A percentile compares a stretch with the other conserved stretches of the same genome.
Conservation (phyloP, 768 basidiomycete genomes). For the Kwoniella heveanensis region DNA sequence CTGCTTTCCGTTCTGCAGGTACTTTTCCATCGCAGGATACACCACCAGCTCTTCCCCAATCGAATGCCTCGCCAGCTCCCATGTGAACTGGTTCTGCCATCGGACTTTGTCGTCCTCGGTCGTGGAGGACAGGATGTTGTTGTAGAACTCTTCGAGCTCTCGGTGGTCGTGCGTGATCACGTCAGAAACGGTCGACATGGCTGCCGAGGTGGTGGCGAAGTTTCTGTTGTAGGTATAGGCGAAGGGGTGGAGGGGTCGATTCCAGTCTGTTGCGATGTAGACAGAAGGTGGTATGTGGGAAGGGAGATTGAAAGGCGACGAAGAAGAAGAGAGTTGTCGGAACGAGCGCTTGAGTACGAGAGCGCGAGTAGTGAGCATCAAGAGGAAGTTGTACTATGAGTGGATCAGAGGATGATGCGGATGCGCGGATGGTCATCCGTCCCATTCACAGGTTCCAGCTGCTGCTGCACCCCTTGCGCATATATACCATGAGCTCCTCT, state of each 20-base stretch:
- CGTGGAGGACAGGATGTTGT: slow-evolving; percentile 22
- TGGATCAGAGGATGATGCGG: too few species aligned
- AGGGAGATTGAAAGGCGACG: neutral
- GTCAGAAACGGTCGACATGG: slow-evolving; percentile 20
- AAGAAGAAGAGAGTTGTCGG: neutral
- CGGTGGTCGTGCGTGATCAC: slow-evolving; percentile 33
- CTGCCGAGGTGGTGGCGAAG: neutral
- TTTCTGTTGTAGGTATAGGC: neutral
- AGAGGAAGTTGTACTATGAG: too few species aligned
- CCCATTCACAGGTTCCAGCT: neutral
- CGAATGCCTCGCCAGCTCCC: slow-evolving; percentile 36
- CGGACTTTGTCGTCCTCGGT: slow-evolving; percentile 21
- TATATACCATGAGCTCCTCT: neutral
- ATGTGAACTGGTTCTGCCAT: slow-evolving; percentile 36
- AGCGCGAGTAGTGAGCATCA: slow-evolving; percentile 4
- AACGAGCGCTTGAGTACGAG: neutral
- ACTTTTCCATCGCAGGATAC: slow-evolving; percentile 34
- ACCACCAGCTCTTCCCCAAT: slow-evolving; percentile 36
- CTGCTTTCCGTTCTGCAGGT: slow-evolving; percentile 19
- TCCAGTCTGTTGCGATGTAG: neutral
- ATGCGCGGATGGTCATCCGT: neutral
- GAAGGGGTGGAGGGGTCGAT: neutral
- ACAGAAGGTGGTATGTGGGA: neutral
- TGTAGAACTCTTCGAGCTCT: slow-evolving; percentile 32
- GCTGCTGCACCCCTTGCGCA: neutral